Conservation (phyloP, 108 stramenopile genomes). For the Skeletonema potamos region DNA sequence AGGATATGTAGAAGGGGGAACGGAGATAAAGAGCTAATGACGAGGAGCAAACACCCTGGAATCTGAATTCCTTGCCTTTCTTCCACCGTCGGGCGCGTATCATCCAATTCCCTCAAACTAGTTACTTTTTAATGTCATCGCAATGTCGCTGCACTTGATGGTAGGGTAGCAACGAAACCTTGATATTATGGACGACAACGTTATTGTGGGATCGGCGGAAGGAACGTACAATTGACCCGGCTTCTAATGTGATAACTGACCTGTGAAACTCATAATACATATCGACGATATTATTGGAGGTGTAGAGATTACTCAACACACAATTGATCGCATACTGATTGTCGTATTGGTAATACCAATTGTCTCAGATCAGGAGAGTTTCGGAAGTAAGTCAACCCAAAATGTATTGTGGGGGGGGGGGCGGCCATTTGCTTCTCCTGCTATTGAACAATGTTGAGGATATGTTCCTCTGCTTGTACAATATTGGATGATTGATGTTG, state of each 20-base stretch:
- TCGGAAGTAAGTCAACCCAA: conserved; percentile 7
- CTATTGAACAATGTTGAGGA: neutral
- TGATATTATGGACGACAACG: neutral
- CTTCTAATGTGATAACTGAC: neutral
- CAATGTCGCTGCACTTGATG: neutral
- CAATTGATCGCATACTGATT: neutral
- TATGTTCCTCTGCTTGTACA: conserved; percentile 7
- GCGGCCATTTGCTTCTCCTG: neutral
- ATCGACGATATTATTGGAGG: neutral
- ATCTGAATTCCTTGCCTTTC: too few relatives aligned
- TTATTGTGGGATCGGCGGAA: neutral
- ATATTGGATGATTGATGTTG: conserved; percentile 2
- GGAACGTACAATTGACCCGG: neutral
- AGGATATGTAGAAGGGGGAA: too few relatives aligned
- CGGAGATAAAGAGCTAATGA: too few relatives aligned
- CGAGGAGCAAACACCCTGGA: too few relatives aligned
- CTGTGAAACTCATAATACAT: neutral
- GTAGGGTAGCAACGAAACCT: neutral
- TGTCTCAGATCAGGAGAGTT: neutral
- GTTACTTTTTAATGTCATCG: too few relatives aligned
- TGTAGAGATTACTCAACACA: neutral
- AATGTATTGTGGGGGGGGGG: too few relatives aligned
- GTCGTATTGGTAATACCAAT: neutral
- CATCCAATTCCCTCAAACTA: too few relatives aligned
- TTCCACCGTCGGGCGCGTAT: too few relatives aligned